A percentile compares a stretch with the other conserved stretches of the same genome.
Evolutionary conservation across 2,329 filamentous ascomycete species (phyloP).

Genomic region (Trichocomaceae sp.): DNA sequence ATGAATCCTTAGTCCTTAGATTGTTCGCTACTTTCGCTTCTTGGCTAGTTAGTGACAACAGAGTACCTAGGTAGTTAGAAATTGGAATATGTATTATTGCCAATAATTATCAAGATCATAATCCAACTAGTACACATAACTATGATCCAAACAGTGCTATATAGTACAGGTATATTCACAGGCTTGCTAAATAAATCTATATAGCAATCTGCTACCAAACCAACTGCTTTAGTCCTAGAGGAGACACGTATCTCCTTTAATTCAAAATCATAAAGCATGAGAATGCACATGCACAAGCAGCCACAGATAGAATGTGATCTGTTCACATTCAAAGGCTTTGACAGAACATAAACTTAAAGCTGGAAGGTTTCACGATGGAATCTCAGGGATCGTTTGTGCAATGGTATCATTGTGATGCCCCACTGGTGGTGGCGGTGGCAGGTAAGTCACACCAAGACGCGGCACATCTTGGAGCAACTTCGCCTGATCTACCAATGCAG

Average conservation of each 20-base stretch:
- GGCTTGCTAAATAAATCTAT: background rate
- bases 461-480: slow-evolving; percentile 26
- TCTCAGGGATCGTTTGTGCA: background rate
- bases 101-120: background rate
- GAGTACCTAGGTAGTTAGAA: too few relatives aligned
- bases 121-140: slow-evolving; percentile 4
- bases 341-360: background rate
- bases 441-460: background rate
- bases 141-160: background rate
- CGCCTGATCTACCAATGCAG: slow-evolving; percentile 49
- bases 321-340: background rate
- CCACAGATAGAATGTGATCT: background rate
- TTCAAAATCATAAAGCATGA: background rate
- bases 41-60: too few relatives aligned
- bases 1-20: background rate
- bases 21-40: background rate
- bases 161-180: slow-evolving; percentile 4
- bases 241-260: background rate
- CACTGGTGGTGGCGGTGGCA: background rate
- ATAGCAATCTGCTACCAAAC: background rate
- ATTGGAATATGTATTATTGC: too few relatives aligned
- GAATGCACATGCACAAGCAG: background rate
- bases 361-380: background rate
- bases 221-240: background rate
- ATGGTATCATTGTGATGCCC: background rate